A percentile compares a stretch with the other conserved stretches of the same genome.
phyloP scores from a whole-genome alignment of 495 filamentous ascomycete species.

The Hyaloscypha variabilis region DNA sequence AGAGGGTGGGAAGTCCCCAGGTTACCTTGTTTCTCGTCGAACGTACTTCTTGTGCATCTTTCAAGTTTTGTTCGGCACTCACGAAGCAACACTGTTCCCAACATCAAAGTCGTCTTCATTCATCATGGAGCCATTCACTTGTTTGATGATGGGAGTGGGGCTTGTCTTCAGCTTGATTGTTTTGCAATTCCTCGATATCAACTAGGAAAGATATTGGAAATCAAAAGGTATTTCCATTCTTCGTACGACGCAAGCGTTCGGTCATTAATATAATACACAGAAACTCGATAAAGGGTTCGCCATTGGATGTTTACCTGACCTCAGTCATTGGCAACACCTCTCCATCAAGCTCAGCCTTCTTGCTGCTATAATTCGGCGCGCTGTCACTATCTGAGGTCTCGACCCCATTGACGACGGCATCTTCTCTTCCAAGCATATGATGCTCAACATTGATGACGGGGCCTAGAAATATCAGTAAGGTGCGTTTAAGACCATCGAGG shows the following conservation, averaged over 20 bases:
- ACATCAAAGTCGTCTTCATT: background rate
- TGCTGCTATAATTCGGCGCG: background rate
- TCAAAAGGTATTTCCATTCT: background rate
- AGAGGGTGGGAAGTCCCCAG: background rate
- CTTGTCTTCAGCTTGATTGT: constrained; percentile 23
- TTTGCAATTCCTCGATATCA: constrained; percentile 16
- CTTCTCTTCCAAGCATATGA: constrained; percentile 26
- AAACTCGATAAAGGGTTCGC: background rate
- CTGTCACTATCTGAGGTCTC: constrained; percentile 15
- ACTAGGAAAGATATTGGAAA: background rate
- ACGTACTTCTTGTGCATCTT: too few species aligned
- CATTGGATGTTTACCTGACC: background rate
- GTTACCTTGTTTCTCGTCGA: background rate
- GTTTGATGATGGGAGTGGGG: constrained; percentile 14
- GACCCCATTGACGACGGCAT: constrained; percentile 9
- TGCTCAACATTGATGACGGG: constrained; percentile 14
- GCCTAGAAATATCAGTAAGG: too few species aligned
- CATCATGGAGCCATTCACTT: constrained; percentile 19
- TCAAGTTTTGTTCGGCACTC: too few species aligned
- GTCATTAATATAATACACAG: background rate
- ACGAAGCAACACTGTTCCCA: too few species aligned
- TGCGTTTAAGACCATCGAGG: too few species aligned
- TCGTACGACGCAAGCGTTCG: background rate
- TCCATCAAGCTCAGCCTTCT: constrained; percentile 19
- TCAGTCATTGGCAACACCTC: background rate